phyloP scores from a whole-genome alignment of 768 basidiomycete genomes.

The Amanita subjunquillea region DNA sequence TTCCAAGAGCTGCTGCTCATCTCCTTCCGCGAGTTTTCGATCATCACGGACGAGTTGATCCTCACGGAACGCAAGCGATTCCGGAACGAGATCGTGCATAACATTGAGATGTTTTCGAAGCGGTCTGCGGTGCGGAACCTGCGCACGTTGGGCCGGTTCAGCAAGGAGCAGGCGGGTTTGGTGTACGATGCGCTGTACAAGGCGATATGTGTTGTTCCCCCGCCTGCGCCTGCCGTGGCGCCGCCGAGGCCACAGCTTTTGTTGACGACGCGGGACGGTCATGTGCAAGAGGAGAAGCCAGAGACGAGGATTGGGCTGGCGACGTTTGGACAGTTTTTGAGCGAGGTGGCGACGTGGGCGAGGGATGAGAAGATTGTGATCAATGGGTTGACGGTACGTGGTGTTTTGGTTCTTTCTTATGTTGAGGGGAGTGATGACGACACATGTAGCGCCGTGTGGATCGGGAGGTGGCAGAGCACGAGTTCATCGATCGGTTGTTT shows the following conservation, averaged over 20 bases:
- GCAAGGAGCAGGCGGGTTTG: constrained; percentile 77
- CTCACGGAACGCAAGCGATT: constrained; percentile 75
- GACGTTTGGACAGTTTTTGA: constrained; percentile 86
- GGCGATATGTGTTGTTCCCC: constrained; percentile 66
- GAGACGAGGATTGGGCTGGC: constrained; percentile 82
- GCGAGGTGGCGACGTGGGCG: constrained; percentile 93
- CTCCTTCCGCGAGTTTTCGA: constrained; percentile 94
- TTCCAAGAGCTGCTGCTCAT: constrained; percentile 96
- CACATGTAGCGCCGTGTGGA: constrained; percentile 69
- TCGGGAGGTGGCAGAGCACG: constrained; percentile 88
- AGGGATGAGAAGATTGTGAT: constrained; percentile 85
- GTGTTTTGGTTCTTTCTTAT: too few relatives aligned
- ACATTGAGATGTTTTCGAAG: constrained; percentile 91
- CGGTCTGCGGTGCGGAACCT: constrained; percentile 86
- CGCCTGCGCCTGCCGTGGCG: constrained; percentile 48
- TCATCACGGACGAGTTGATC: constrained; percentile 94
- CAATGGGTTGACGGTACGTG: constrained; percentile 77
- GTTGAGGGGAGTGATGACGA: constrained; percentile 3
- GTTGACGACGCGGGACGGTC: constrained; percentile 44
- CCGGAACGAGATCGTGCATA: constrained; percentile 83
- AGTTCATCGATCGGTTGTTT: constrained; percentile 88
- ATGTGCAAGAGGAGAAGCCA: constrained; percentile 51
- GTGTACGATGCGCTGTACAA: constrained; percentile 91
- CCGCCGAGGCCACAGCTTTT: constrained; percentile 30
- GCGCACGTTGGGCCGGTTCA: constrained; percentile 66